These are phyloP conservation scores for Smittium culicis DNA, from an alignment of 371 early-diverging fungal species.

Conservation along the genomic window DNA sequence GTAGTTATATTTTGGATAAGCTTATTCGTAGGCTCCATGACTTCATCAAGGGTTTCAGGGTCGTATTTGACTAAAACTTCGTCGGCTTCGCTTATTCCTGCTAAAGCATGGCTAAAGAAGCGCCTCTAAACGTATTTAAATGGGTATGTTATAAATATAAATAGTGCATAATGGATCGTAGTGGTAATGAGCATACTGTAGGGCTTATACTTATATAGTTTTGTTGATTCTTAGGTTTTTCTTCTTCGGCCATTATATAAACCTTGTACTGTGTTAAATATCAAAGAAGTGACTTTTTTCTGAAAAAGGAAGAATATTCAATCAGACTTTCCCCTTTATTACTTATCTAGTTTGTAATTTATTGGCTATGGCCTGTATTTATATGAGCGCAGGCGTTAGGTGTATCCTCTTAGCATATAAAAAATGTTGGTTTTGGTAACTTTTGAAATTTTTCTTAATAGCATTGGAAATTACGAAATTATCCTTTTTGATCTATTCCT, in stretches of 20 bases:
- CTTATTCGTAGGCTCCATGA: slow-evolving; percentile 3
- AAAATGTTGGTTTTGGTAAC: too few species aligned
- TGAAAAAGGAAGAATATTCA: too few species aligned
- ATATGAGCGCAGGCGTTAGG: too few species aligned
- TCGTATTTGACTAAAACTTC: background rate
- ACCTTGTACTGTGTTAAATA: too few species aligned
- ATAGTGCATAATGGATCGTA: background rate
- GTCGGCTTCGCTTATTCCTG: slow-evolving; percentile 9
- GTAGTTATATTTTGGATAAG: slow-evolving; percentile 7
- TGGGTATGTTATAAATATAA: background rate
- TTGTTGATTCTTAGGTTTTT: background rate
- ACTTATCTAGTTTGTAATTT: too few species aligned
- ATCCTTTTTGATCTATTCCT: too few species aligned
- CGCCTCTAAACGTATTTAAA: background rate
- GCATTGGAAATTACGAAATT: too few species aligned
- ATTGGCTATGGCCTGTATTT: too few species aligned
- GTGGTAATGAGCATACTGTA: background rate
- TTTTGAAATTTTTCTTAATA: too few species aligned
- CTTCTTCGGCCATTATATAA: background rate
- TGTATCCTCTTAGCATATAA: too few species aligned
- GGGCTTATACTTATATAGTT: background rate
- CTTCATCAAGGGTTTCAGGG: slow-evolving; percentile 9
- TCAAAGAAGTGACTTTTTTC: too few species aligned
- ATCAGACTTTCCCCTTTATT: too few species aligned
- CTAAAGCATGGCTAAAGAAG: slow-evolving; percentile 8